Evolutionary conservation across 208 protist species (phyloP).

Genomic region (Trypanosoma vivax): DNA sequence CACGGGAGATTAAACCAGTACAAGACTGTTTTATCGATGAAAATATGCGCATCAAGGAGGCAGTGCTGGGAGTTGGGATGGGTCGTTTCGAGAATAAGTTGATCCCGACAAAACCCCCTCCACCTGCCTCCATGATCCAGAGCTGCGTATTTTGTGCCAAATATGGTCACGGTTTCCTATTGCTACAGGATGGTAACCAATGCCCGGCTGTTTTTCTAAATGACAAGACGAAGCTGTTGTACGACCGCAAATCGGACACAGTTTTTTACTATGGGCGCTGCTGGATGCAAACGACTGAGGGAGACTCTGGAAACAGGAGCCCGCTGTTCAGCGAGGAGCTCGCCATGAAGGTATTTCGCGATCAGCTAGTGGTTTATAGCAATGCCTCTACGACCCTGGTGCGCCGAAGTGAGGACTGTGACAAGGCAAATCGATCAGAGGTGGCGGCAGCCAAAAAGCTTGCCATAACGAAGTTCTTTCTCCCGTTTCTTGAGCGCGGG

Average conservation of each 20-base stretch:
- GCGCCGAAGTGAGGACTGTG: constrained; percentile 11
- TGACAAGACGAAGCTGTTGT: constrained; percentile 50
- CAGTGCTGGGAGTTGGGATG: not conserved
- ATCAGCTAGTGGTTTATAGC: constrained; percentile 22
- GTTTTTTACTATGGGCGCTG: constrained; percentile 30
- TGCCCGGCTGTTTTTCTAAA: constrained; percentile 35
- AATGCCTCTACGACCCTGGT: constrained; percentile 17
- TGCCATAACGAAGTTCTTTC: constrained; percentile 34
- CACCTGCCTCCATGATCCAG: constrained; percentile 28
- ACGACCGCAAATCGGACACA: constrained; percentile 20
- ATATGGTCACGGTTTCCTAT: constrained; percentile 49
- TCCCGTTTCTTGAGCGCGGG: constrained; percentile 20
- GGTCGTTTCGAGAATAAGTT: constrained; percentile 1
- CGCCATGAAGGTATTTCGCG: constrained; percentile 18
- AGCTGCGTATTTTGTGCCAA: constrained; percentile 30
- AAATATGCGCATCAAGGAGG: constrained; percentile 12
- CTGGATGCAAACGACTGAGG: constrained; percentile 2
- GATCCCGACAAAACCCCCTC: constrained; percentile 14
- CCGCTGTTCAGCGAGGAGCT: constrained; percentile 26
- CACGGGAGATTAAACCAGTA: too few relatives aligned
- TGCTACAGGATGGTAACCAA: constrained; percentile 8
- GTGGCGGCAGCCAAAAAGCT: constrained; percentile 31
- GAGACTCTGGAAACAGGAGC: constrained; percentile 16
- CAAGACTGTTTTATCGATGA: constrained; percentile 17
- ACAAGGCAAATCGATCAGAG: constrained; percentile 4